Percentiles rank a stretch among this genome's conserved stretches.
These are phyloP conservation scores for Neotropicomus parvogracilis DNA, from an alignment of 1,284 basidiomycete genomes.

Conservation along the genomic window DNA sequence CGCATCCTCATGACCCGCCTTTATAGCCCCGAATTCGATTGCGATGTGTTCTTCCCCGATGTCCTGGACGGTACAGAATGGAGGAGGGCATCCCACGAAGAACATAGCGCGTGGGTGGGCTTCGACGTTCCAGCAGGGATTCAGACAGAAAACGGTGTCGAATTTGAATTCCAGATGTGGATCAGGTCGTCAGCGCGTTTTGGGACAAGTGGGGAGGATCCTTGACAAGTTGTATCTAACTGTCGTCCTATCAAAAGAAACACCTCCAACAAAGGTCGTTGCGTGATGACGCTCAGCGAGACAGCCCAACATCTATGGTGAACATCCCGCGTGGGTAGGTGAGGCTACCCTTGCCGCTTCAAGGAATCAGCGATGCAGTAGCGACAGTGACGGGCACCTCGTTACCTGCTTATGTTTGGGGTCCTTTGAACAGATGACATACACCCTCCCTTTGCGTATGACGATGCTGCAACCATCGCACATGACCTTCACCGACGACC, in stretches of 20 bases:
- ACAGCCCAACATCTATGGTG: too few species aligned
- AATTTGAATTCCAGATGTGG: conserved; percentile 95
- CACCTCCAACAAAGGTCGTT: background rate
- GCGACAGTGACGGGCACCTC: conserved; percentile 26
- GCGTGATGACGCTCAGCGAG: background rate
- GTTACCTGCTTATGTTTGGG: conserved; percentile 98
- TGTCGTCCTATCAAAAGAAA: conserved; percentile 5
- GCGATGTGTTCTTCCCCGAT: conserved; percentile 86
- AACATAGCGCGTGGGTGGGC: conserved; percentile 69
- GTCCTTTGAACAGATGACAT: conserved; percentile 91
- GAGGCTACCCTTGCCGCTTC: conserved; percentile 59
- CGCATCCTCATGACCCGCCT: conserved; percentile 88
- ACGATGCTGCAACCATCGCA: conserved; percentile 89
- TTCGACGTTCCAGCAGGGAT: conserved; percentile 73
- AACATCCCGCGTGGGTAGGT: background rate
- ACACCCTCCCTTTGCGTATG: conserved; percentile 85
- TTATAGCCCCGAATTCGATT: conserved; percentile 70
- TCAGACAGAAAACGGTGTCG: conserved; percentile 76
- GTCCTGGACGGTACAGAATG: conserved; percentile 53
- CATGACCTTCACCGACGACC: conserved; percentile 89
- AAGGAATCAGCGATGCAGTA: conserved; percentile 12
- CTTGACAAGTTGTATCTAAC: conserved; percentile 4
- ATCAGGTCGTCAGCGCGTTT: conserved; percentile 28
- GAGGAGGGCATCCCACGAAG: conserved; percentile 56
- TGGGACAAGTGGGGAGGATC: background rate